Conservation (phyloP, 257 asterid genomes). For the Solanum clarkiae region DNA sequence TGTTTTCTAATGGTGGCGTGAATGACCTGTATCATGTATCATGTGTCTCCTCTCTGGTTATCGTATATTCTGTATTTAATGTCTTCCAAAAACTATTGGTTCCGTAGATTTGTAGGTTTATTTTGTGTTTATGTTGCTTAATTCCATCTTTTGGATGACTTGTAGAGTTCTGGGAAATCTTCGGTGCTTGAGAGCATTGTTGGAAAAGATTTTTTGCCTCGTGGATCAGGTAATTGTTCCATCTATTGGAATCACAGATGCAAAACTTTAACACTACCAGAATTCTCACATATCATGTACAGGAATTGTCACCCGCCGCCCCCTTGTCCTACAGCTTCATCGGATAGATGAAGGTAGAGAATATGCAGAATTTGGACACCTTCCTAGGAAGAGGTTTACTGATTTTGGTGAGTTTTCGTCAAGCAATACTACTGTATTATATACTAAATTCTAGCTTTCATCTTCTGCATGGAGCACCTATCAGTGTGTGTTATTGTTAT, state of each 20-base stretch:
- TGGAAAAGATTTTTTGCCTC: constrained; percentile 74
- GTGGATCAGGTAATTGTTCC: constrained; percentile 57
- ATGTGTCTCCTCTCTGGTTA: not conserved
- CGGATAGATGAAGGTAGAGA: constrained; percentile 64
- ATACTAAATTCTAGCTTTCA: not conserved
- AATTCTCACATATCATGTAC: not conserved
- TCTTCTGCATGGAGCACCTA: not conserved
- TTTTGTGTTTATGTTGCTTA: not conserved
- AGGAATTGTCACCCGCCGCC: constrained; percentile 79
- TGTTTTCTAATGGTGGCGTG: not conserved
- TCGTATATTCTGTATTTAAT: not conserved
- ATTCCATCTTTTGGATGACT: constrained; percentile 1
- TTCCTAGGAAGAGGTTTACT: constrained; percentile 56
- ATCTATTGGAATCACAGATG: not conserved
- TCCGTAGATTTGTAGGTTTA: not conserved
- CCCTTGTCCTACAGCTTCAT: constrained; percentile 79
- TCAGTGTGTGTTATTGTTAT: not conserved
- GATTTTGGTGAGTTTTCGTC: constrained; percentile 45
- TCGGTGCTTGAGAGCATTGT: constrained; percentile 78
- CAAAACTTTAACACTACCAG: not conserved
- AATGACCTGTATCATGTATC: not conserved
- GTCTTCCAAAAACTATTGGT: not conserved
- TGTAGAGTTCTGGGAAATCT: constrained; percentile 74
- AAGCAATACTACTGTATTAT: not conserved
- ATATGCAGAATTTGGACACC: constrained; percentile 79